A percentile compares a stretch with the other conserved stretches of the same genome.
phyloP scores from a whole-genome alignment of 2,329 filamentous ascomycete species.

The Nannizzia gypsea region DNA sequence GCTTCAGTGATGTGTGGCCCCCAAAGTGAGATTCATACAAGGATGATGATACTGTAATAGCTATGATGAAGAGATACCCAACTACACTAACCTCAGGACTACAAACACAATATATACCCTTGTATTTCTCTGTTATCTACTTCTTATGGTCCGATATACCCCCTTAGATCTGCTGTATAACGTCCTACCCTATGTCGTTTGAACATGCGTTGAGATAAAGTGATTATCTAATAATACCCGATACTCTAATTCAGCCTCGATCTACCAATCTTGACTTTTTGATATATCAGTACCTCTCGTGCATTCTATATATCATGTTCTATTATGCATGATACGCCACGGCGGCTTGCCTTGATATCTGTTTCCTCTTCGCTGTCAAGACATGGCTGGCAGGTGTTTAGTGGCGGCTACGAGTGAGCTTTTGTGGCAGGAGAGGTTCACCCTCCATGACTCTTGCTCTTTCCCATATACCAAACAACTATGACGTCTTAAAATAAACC shows the following conservation, averaged over 20 bases:
- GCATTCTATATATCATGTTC: not conserved
- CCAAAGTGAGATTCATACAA: no score
- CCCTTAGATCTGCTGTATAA: not conserved
- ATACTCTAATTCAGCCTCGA: not conserved
- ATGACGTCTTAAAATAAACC: not conserved
- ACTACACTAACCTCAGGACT: no score
- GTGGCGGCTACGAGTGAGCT: not conserved
- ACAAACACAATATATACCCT: not conserved
- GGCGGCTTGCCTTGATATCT: no score
- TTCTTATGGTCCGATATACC: not conserved
- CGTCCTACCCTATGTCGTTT: not conserved
- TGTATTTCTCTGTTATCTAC: not conserved
- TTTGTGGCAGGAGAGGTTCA: not conserved
- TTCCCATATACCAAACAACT: not conserved
- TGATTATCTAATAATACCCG: conserved; percentile 1
- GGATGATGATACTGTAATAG: no score
- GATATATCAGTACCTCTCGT: not conserved
- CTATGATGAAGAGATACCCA: no score
- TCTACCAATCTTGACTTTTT: not conserved
- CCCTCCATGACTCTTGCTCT: not conserved
- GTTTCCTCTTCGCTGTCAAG: not conserved
- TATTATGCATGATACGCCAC: no score
- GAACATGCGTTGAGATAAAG: not conserved
- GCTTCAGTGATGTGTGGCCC: no score
- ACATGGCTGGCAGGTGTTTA: not conserved